Conservation (phyloP, 495 filamentous ascomycete species). For the Penicillium antarcticum region DNA sequence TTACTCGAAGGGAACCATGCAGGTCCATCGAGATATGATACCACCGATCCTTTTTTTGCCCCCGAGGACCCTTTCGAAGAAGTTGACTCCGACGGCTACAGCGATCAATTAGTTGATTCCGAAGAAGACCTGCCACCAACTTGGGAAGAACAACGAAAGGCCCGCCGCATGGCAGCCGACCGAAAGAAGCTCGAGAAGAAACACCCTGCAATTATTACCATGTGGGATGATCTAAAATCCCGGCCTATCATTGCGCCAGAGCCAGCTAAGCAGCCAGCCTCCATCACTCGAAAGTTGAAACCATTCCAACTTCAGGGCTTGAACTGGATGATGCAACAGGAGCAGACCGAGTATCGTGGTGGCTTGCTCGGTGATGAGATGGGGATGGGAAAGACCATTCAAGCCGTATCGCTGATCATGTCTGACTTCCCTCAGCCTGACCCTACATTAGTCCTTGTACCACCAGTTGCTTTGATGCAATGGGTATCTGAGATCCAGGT, state of each 20-base stretch:
- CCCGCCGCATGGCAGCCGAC: slow-evolving; percentile 42
- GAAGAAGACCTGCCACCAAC: slow-evolving; percentile 6
- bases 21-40: not conserved
- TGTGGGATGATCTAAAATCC: slow-evolving; percentile 76
- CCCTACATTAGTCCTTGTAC: slow-evolving; percentile 85
- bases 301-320: slow-evolving; percentile 91
- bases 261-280: slow-evolving; percentile 68
- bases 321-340: slow-evolving; percentile 89
- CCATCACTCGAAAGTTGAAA: slow-evolving; percentile 79
- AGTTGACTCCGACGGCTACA: slow-evolving; percentile 15
- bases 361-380: slow-evolving; percentile 94
- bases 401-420: slow-evolving; percentile 96
- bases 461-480: slow-evolving; percentile 94
- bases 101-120: not conserved
- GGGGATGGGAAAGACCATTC: slow-evolving; percentile 98
- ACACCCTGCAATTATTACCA: slow-evolving; percentile 74
- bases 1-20: not conserved
- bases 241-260: slow-evolving; percentile 62
- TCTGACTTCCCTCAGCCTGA: slow-evolving; percentile 82
- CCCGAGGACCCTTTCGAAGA: not conserved
- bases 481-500: slow-evolving; percentile 88
- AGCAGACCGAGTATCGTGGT: slow-evolving; percentile 78
- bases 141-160: slow-evolving; percentile 16
- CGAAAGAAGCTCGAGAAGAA: slow-evolving; percentile 65
- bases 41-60: not conserved